Evolutionary conservation across 2,329 filamentous ascomycete genomes (phyloP).

Genomic region (Ampelomyces quisqualis): DNA sequence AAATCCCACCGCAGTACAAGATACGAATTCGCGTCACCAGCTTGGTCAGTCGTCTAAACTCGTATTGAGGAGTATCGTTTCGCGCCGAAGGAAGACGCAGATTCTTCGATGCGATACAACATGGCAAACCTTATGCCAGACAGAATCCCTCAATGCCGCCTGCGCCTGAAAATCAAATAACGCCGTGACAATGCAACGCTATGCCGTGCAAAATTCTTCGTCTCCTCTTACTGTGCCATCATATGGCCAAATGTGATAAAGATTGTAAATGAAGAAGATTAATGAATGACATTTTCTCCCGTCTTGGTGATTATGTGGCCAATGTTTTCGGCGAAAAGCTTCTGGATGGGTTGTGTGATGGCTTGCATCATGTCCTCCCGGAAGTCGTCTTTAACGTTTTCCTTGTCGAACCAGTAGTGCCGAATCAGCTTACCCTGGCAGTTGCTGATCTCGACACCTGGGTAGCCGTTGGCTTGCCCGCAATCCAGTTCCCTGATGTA

Average conservation of each 20-base stretch:
- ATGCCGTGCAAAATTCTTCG: conserved; percentile 18
- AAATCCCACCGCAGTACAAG: too few species aligned
- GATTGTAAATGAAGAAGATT: conserved; percentile 24
- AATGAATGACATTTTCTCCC: conserved; percentile 32
- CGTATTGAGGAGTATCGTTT: conserved; percentile 7
- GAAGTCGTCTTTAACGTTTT: conserved; percentile 37
- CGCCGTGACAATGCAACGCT: conserved; percentile 30
- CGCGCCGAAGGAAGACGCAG: too few species aligned
- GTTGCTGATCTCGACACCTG: conserved; percentile 37
- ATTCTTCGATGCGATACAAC: conserved; percentile 5
- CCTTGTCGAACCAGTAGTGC: conserved; percentile 44
- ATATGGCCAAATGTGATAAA: conserved; percentile 42
- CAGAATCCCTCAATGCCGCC: conserved; percentile 2
- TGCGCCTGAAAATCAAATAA: conserved; percentile 11
- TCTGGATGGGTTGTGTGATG: conserved; percentile 39
- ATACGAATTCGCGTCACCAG: conserved; percentile 5
- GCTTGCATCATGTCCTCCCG: conserved; percentile 43
- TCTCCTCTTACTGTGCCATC: conserved; percentile 38
- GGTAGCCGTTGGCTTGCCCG: conserved; percentile 43
- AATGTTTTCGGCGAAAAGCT: conserved; percentile 36
- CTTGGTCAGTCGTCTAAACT: conserved; percentile 3
- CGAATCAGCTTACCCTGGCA: conserved; percentile 42
- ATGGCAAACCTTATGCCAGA: conserved; percentile 8
- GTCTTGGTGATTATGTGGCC: conserved; percentile 31
- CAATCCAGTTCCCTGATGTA: conserved; percentile 43